Base-by-base conservation (phyloP, 2,329 filamentous ascomycete genomes). In the Lachnellula arida region DNA sequence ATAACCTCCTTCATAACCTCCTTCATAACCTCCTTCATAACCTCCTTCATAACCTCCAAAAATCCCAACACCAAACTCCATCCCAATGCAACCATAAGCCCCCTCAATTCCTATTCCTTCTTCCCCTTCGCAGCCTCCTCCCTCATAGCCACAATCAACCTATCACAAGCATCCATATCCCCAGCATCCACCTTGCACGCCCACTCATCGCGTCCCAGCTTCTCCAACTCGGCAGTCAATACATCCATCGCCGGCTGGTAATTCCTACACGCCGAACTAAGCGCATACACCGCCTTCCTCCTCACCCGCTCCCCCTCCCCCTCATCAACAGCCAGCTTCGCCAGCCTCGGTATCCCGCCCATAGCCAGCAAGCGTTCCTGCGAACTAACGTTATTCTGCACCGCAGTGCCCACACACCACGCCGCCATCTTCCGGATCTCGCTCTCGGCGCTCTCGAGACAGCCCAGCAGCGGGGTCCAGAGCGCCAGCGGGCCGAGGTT, bases 381-480 rank as follows among this genome's bases (percentile, higher is more conserved):
- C 50, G 84, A 86, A 70, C 87, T 87, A 64, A 82, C 80, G 73
- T 99, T 97, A 76, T 99, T 99, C 79, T 97, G 92, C 57, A 99
- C 94, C 9, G 94, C 93, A 5, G 92, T 97, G 50, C 90, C 91
- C 56, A 94, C 77, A 75, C 91, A 97, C 89, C 91, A 96, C n/a
- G 91, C 91, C 2, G 93, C 92, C 82, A 91, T 91, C 66, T 79
- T 84, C 61, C 92, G 80, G 67, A 96, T 77, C 60, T 94, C 88
- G 5, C 78, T 70, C 68, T 94, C 87, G 11, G 81, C 78, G 66
- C 86, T 80, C 49, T 79, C 77, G 14, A 99, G 78, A 60, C 88
- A 83, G 8, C 78, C 74, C 11, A 97, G 76, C 40, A 99, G 77
- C 9, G 90, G 90, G 11, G 82, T 81, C 94, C 94, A 99, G 34